Conservation (phyloP, 306 rosid species). For the Acmispon strigosus region DNA sequence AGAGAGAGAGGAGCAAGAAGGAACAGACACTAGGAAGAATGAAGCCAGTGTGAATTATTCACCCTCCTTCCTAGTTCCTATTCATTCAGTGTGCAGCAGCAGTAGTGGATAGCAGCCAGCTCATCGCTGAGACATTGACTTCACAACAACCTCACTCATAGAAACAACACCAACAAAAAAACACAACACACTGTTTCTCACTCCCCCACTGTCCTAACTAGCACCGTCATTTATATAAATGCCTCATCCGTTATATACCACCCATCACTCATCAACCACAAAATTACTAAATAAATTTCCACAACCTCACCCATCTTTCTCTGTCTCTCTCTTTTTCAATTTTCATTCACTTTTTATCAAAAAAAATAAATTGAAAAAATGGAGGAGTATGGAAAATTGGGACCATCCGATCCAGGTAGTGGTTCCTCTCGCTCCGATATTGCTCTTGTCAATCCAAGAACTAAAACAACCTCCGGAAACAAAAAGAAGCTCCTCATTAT, state of each 20-base stretch:
- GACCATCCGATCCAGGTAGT: conserved; percentile 17
- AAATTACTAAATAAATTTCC: no score
- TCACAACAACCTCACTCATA: conserved; percentile 31
- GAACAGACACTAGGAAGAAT: no score
- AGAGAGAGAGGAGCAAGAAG: not conserved
- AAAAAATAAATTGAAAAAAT: not conserved
- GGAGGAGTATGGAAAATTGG: conserved; percentile 60
- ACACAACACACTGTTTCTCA: not conserved
- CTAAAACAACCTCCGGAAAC: not conserved
- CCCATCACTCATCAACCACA: no score
- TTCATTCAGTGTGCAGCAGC: conserved; percentile 23
- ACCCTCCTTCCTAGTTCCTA: no score
- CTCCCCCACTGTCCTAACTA: not conserved
- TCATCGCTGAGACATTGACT: conserved; percentile 48
- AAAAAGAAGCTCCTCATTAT: conserved; percentile 28
- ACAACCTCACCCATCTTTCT: no score
- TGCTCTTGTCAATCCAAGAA: not conserved
- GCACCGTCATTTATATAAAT: conserved; percentile 16
- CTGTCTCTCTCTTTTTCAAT: no score
- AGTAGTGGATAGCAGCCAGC: conserved; percentile 58
- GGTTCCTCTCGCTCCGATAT: conserved; percentile 5
- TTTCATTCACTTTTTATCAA: no score
- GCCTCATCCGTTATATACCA: no score
- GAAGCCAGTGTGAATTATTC: not conserved
- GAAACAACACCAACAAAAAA: not conserved